Conservation (phyloP, 768 basidiomycete genomes). For the Boletus subparvulus region DNA sequence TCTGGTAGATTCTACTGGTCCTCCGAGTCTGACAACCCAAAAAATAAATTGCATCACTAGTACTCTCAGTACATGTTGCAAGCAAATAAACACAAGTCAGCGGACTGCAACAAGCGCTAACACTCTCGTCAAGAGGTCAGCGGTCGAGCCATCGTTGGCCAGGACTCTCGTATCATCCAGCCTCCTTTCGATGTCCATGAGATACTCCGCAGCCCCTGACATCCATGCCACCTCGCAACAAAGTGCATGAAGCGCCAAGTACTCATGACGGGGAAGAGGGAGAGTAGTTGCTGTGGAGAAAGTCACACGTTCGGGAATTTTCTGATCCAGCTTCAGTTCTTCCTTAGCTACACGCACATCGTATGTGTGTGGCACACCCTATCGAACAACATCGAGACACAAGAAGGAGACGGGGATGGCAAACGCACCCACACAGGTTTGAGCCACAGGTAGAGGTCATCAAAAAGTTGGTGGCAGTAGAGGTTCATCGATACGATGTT, state of each 20-base stretch:
- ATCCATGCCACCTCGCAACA: slow-evolving; percentile 4
- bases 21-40: too few relatives aligned
- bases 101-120: background rate
- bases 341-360: background rate
- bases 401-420: too few relatives aligned
- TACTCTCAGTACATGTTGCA: too few relatives aligned
- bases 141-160: background rate
- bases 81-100: too few relatives aligned
- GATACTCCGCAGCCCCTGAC: background rate
- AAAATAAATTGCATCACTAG: too few relatives aligned
- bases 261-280: background rate
- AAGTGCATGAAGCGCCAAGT: background rate
- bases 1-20: too few relatives aligned
- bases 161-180: background rate
- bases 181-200: background rate
- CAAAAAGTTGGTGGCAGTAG: background rate
- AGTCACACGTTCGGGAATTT: background rate
- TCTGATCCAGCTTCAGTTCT: too few relatives aligned
- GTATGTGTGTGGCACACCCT: background rate
- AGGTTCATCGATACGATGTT: background rate
- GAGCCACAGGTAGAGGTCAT: background rate
- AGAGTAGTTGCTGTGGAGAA: background rate
- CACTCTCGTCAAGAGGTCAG: background rate
- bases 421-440: background rate
- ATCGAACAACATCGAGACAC: background rate